Evolutionary conservation across 2,329 filamentous ascomycete genomes (phyloP).

Genomic region (Colletotrichum nymphaeae): DNA sequence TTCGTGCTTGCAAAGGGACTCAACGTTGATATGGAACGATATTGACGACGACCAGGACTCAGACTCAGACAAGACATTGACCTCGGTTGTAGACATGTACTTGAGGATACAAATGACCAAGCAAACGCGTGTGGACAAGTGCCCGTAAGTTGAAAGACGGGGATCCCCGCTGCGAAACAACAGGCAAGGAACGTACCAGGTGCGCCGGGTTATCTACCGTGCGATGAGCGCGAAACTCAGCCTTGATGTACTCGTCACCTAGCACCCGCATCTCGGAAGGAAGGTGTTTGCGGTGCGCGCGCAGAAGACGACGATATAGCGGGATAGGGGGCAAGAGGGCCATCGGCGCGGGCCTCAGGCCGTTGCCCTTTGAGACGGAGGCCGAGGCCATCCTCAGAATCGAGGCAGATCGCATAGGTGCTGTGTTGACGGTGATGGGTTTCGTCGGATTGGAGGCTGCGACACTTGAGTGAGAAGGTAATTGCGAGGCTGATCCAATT

Average conservation of each 20-base stretch:
- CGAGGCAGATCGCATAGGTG: slow-evolving; percentile 7
- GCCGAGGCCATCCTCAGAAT: slow-evolving; percentile 49
- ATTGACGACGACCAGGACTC: too few species aligned
- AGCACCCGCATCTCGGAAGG: slow-evolving; percentile 80
- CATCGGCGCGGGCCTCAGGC: slow-evolving; percentile 56
- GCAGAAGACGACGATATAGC: slow-evolving; percentile 87
- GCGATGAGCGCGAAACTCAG: slow-evolving; percentile 88
- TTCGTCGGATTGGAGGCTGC: background rate
- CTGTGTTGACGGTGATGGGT: background rate
- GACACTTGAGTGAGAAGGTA: too few species aligned
- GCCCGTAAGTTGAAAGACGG: background rate
- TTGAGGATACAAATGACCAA: too few species aligned
- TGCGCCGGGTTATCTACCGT: slow-evolving; percentile 91
- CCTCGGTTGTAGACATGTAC: too few species aligned
- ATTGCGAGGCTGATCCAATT: too few species aligned
- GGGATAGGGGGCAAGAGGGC: slow-evolving; percentile 88
- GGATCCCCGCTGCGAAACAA: background rate
- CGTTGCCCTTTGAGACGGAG: slow-evolving; percentile 41
- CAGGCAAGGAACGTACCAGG: slow-evolving; percentile 68
- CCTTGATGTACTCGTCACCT: slow-evolving; percentile 93
- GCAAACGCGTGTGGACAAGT: too few species aligned
- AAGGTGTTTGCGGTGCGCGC: slow-evolving; percentile 85
- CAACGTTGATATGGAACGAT: too few species aligned
- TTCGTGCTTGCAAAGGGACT: background rate
- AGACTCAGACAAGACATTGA: background rate